Base-by-base conservation (phyloP, 2,329 filamentous ascomycete genomes). In the Chaetothyriales sp. region DNA sequence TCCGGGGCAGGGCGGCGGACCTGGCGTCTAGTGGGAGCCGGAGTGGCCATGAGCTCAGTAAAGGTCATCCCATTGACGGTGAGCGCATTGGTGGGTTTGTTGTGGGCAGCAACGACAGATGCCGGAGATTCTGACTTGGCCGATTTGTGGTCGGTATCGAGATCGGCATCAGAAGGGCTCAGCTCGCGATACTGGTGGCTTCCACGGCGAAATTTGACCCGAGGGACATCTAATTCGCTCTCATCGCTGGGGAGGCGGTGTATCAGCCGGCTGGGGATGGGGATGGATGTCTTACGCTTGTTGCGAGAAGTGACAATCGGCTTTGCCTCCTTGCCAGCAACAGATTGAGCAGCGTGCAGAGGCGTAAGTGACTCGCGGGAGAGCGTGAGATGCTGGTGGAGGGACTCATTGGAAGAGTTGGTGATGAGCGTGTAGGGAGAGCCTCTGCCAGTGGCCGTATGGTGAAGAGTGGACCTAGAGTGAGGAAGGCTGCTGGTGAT, bases 391-490 rank as follows among this genome's bases (percentile, higher is more conserved):
- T 18, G 5, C 12, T 36, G 32, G 20, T 10, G 9, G 39, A 15
- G 45, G 43, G 10, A 22, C 44, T 10, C 45, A 42, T 10, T 49
- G 48, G 18, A 50, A 43, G 19, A 54, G 47, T 39, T 39, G 32
- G 32, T 39, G 10, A 39, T 5, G 26, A 53, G 50, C 7, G 50
- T 53, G 48, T 55, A 57, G 12, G 57, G 57, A 22, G 55, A 57
- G 7, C 57, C 55, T 47, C 52, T 47, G 36, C 43, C 51, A 19
- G 57, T 55, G 18, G 57, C 55, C 15, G 45, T 53, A 26, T 52
- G 47, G 10, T 54, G 54, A 42, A 49, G 49, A 42, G 45, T 51
- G 15, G 55, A 57, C 19, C 44, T 39, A 2, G 53, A 48, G 19
- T 53, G 55, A 26, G 52, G 39, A 44, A 49, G 10, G 50, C 19